Base-by-base conservation (phyloP, 257 asterid species). In the Lithospermum erythrorhizon region DNA sequence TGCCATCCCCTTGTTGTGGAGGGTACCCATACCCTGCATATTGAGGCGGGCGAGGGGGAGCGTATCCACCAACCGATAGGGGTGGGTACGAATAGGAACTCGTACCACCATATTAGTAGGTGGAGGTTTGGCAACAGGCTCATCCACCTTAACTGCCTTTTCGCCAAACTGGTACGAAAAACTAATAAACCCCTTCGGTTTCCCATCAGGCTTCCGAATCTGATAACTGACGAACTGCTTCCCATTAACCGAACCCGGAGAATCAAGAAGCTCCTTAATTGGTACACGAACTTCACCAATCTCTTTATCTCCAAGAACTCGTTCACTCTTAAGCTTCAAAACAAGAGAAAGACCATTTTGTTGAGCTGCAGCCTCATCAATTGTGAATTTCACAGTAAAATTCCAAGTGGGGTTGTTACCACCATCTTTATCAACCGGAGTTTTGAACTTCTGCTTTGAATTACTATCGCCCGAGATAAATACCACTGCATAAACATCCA, bases 221-320 rank as follows among this genome's bases (percentile, higher is more conserved):
- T 87, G 97, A 63, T 90, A 87, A 70, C 82, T 84, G 48, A 87
- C 84, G 21, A 80, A 76, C 24, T 73, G 74, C 13, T 47, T 78
- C 63, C 78, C 87, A 6, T 56, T 74, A 2, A 49, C 75, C 55
- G 65, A 64, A 30, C 29, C 66, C n/a, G 63, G 61, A 61, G 82
- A 73, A n/a, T 81, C 83, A 5, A 81, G 70, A 47, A 90, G 95
- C 25, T 90, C 95, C 57, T 77, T 84, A 1, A 83, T 23, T 6
- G 90, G 85, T 1, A 90, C 90, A 53, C 67, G 75, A 25, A 83
- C 95, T 51, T 81, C 84, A 1, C 97, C 97, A 21, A 90, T 61
- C 54, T 70, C 73, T 64, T 63, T 83, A 72, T 90, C 87, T 0
- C 95, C 95, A 11, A 87, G 70, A 15, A 77, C 81, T 59, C 90